phyloP scores from a whole-genome alignment of 768 basidiomycete genomes.

The Suillus hirtellus region DNA sequence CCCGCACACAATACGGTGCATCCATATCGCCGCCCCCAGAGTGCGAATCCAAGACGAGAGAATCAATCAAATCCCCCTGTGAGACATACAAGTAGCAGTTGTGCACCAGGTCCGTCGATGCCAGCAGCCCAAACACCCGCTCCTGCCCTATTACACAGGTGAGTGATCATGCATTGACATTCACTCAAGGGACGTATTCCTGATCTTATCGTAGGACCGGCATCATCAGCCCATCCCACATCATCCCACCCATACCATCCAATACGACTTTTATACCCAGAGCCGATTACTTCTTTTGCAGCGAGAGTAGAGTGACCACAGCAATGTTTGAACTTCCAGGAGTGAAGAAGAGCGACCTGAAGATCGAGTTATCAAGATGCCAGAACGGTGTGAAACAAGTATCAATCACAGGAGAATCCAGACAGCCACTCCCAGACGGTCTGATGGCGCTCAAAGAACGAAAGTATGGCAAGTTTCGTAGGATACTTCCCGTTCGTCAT shows the following conservation, averaged over 20 bases:
- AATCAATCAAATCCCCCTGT: slow-evolving; percentile 27
- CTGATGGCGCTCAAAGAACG: slow-evolving; percentile 55
- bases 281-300: slow-evolving; percentile 61
- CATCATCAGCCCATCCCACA: slow-evolving; percentile 28
- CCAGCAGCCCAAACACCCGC: slow-evolving; percentile 11
- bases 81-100: slow-evolving; percentile 29
- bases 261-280: slow-evolving; percentile 47
- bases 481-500: slow-evolving; percentile 54
- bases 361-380: slow-evolving; percentile 60
- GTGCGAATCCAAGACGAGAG: slow-evolving; percentile 34
- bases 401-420: slow-evolving; percentile 49
- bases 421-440: slow-evolving; percentile 42
- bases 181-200: slow-evolving; percentile 17
- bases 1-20: slow-evolving; percentile 16
- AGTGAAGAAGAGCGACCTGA: slow-evolving; percentile 56
- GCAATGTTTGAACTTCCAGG: slow-evolving; percentile 74
- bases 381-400: slow-evolving; percentile 66
- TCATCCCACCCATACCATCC: slow-evolving; percentile 11
- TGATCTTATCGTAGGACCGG: slow-evolving; percentile 17
- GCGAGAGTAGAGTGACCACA: slow-evolving; percentile 48
- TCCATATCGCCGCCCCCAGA: slow-evolving; percentile 21
- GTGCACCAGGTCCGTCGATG: slow-evolving; percentile 12
- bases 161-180: slow-evolving; percentile 3
- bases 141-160: slow-evolving; percentile 13
- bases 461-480: slow-evolving; percentile 49